A percentile compares a stretch with the other conserved stretches of the same genome.
Conservation (phyloP, 2,329 filamentous ascomycete species). For the Trichoderma koningii region DNA sequence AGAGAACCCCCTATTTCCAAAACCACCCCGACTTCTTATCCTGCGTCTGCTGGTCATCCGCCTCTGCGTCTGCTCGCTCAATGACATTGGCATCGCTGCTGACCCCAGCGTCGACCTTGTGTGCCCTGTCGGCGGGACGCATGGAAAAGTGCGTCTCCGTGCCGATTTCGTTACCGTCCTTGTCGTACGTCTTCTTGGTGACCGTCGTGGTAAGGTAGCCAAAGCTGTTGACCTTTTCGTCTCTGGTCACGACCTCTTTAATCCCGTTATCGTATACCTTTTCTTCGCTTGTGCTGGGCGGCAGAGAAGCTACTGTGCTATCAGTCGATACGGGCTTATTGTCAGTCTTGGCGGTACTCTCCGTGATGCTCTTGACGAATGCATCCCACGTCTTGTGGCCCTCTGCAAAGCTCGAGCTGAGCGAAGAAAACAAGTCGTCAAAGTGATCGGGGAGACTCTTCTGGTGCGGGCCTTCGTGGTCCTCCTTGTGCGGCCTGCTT, state of each 20-base stretch:
- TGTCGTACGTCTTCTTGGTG: constrained; percentile 45
- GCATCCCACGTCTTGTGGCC: constrained; percentile 46
- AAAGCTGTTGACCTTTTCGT: constrained; percentile 47
- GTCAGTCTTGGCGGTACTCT: constrained; percentile 7
- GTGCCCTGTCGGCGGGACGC: constrained; percentile 35
- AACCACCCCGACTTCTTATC: constrained; percentile 44
- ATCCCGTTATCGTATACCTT: constrained; percentile 32
- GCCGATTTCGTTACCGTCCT: constrained; percentile 46
- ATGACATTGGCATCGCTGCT: constrained; percentile 17
- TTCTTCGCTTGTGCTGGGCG: constrained; percentile 19
- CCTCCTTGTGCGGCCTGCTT: not conserved
- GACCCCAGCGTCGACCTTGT: constrained; percentile 28
- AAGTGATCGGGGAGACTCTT: constrained; percentile 39
- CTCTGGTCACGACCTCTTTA: constrained; percentile 42
- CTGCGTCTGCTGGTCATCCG: constrained; percentile 16
- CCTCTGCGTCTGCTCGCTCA: constrained; percentile 13
- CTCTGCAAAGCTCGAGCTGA: constrained; percentile 43
- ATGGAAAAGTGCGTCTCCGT: constrained; percentile 42
- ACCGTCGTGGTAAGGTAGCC: constrained; percentile 49
- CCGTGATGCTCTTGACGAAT: constrained; percentile 43
- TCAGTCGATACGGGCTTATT: constrained; percentile 22
- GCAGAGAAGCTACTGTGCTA: constrained; percentile 8
- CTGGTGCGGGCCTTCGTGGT: constrained; percentile 3
- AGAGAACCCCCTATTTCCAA: constrained; percentile 40
- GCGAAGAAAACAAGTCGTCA: constrained; percentile 45